phyloP scores from a whole-genome alignment of 306 rosid genomes.

The Sindora glabra region DNA sequence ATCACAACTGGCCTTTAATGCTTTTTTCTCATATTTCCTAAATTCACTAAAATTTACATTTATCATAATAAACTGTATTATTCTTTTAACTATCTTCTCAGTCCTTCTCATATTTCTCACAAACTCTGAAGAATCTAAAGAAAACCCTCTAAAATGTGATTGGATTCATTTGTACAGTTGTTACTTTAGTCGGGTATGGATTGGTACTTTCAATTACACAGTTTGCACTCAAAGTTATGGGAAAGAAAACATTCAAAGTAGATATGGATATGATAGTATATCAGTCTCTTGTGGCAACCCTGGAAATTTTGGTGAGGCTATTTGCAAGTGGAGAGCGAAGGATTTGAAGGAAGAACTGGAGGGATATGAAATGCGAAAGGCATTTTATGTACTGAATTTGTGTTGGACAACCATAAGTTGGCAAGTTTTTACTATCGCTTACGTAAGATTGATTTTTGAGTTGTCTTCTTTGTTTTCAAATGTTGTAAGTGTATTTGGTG shows the following conservation, averaged over 20 bases:
- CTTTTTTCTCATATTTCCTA: conserved; percentile 38
- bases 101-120: conserved; percentile 30
- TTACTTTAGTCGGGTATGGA: conserved; percentile 20
- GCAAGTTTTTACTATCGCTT: conserved; percentile 22
- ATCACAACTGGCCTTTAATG: conserved; percentile 36
- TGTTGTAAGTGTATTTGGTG: conserved; percentile 28
- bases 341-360: conserved; percentile 26
- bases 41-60: conserved; percentile 33
- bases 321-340: conserved; percentile 49
- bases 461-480: conserved; percentile 53
- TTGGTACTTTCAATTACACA: conserved; percentile 16
- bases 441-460: conserved; percentile 37
- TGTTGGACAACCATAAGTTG: conserved; percentile 28
- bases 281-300: conserved; percentile 6
- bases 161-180: conserved; percentile 37
- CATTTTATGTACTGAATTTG: conserved; percentile 29
- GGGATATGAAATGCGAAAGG: conserved; percentile 25
- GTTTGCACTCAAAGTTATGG: conserved; percentile 17
- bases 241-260: no score
- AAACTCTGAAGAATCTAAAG: not conserved
- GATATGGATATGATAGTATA: conserved; percentile 8
- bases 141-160: conserved; percentile 9
- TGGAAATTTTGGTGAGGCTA: conserved; percentile 38
- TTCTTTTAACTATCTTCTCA: conserved; percentile 36
- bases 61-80: conserved; percentile 28